Base-by-base conservation (phyloP, 2,329 filamentous ascomycete genomes). In the Plenodomus biglobosus region DNA sequence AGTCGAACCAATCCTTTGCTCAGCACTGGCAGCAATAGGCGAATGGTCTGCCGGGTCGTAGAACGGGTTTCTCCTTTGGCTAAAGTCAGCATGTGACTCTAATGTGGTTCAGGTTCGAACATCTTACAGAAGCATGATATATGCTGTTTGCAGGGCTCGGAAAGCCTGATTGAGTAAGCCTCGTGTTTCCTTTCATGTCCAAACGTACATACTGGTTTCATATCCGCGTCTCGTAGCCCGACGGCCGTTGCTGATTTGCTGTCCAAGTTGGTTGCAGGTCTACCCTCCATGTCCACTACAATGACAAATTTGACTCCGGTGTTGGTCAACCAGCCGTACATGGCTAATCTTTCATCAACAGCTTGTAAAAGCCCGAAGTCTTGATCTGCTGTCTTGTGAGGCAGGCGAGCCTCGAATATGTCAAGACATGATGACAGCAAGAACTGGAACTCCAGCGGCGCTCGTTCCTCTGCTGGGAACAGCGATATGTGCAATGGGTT, bases 251-350 rank as follows among this genome's bases (percentile, higher is more conserved):
- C 53, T 18, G 54, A 56, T 44, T 66, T 72, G 57, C 61, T 66
- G 50, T 72, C 69, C 11, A 62, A 47, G 6, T 59, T 56, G 17
- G 61, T 70, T 16, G 69, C 71, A 41, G 80, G 75, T 18, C 87
- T 78, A 1, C 91, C 92, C 59, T 91, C 85, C 82, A 95, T 90
- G 74, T 99, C 92, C 22, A 97, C 87, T 3, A 96, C 84, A 54
- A 91, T 86, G 27, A 97, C 85, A 66, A 99, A 85, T 69, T 92
- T 92, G 55, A 96, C 85, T 35, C 91, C 91, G 20, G 94, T 97
- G 73, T 96, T 97, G 47, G 94, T 96, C 73, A 97, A 83, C 84
- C 90, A 96, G 64, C 94, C 94, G 76, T 97, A 99, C 59, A 91
- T 88, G 30, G 92, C 91, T 39, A 97, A 81, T 20, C 92, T 84